A percentile compares a stretch with the other conserved stretches of the same genome.
Evolutionary conservation across 257 asterid genomes (phyloP).

Genomic region (Ballota nigra): DNA sequence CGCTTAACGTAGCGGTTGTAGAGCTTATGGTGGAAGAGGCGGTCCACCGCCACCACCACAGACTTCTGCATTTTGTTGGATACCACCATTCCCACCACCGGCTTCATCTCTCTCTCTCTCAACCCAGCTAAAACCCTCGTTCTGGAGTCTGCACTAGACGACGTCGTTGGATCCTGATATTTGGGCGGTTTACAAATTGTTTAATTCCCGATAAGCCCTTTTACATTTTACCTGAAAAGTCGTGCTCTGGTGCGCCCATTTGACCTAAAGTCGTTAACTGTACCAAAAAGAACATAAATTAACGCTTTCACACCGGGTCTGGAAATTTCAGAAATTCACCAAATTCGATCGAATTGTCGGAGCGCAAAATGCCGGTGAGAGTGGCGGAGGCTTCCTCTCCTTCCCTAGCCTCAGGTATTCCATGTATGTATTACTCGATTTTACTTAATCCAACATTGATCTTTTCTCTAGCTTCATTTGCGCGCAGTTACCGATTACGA

Average conservation of each 20-base stretch:
- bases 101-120: not conserved
- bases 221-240: not conserved
- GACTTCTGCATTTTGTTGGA: conserved; percentile 49
- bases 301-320: not conserved
- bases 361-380: conserved; percentile 50
- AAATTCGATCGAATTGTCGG: conserved; percentile 14
- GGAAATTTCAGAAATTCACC: conserved; percentile 14
- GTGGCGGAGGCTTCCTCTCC: conserved; percentile 47
- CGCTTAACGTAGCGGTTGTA: conserved; percentile 88
- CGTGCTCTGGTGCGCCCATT: not conserved
- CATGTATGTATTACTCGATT: not conserved
- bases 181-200: not conserved
- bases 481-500: not conserved
- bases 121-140: not conserved
- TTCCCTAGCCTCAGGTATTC: conserved; percentile 41
- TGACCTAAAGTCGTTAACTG: not conserved
- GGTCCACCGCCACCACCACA: conserved; percentile 88
- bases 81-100: not conserved
- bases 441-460: not conserved
- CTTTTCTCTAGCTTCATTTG: not conserved
- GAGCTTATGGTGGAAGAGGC: conserved; percentile 75
- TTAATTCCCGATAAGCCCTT: not conserved
- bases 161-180: not conserved
- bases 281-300: not conserved
- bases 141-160: not conserved